A percentile compares a stretch with the other conserved stretches of the same genome.
These are phyloP conservation scores for Escallonia herrerae DNA, from an alignment of 129 eudicot species.

Conservation along the genomic window DNA sequence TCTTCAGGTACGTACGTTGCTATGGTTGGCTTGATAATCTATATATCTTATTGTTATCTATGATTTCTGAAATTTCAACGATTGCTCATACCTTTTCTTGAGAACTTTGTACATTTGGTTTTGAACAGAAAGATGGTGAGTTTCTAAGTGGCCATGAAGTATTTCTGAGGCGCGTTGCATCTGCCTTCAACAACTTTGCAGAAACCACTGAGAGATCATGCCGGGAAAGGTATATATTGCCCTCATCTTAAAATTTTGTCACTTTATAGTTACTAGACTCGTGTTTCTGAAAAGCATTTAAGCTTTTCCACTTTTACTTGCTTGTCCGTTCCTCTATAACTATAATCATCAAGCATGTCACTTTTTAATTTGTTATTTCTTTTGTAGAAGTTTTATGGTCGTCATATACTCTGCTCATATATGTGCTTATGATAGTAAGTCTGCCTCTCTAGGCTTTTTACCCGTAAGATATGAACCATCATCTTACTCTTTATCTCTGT, in stretches of 20 bases:
- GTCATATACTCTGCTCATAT: too few relatives aligned
- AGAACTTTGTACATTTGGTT: neutral
- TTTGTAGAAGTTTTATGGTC: too few relatives aligned
- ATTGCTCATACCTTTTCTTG: neutral
- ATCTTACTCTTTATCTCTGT: slow-evolving; percentile 12
- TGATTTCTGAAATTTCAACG: neutral
- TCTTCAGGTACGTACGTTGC: slow-evolving; percentile 65
- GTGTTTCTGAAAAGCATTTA: neutral
- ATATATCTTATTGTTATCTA: slow-evolving; percentile 1
- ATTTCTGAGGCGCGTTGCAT: slow-evolving; percentile 64
- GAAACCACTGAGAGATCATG: slow-evolving; percentile 92
- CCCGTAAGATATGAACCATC: neutral
- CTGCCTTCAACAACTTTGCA: slow-evolving; percentile 70
- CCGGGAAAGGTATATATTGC: slow-evolving; percentile 55
- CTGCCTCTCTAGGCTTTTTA: neutral
- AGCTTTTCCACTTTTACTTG: too few relatives aligned
- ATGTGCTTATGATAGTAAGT: neutral
- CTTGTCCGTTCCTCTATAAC: too few relatives aligned
- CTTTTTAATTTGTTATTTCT: too few relatives aligned
- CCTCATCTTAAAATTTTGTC: slow-evolving; percentile 1
- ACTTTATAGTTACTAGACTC: neutral
- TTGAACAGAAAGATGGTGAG: slow-evolving; percentile 90
- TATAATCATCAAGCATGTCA: too few relatives aligned
- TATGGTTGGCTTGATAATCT: neutral
- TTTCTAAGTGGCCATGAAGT: slow-evolving; percentile 84